Evolutionary conservation across 306 rosid species (phyloP), one percentile per base, ranked within the genome.

Genomic region (Sphenostylis stenocarpa): DNA sequence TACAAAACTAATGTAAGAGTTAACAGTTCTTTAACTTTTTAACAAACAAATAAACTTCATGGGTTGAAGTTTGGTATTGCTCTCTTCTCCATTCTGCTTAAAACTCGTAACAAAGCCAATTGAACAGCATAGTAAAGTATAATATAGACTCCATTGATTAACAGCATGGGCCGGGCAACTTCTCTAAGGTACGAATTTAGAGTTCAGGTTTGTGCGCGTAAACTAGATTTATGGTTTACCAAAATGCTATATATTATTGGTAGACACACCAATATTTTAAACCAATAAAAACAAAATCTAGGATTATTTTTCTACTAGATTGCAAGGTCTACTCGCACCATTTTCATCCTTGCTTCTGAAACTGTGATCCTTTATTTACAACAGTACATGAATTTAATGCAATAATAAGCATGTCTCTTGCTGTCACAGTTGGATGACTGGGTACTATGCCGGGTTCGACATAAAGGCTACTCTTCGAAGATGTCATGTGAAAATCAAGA

Each of bases 371-470:
- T 39, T 73, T 41, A 41, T 17, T 56, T 14, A 44, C 21, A n/a
- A 44, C 21, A n/a, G 41, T 62, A 17, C 21, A 61, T 36, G 45
- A 44, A 77, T 66, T 41, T 39, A 1, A 76, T 76, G 76, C 72
- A 70, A 28, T 48, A 61, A 60, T 49, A 51, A 57, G 26, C 29
- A 51, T 61, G 36, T 47, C 17, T 76, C 58, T 45, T 82, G 66
- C 26, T 80, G 56, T 70, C 36, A 48, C 90, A 87, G 97, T 73
- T 92, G 81, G 96, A 92, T 73, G 88, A 92, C 17, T 92, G 97
- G 97, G 93, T 92, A 41, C 80, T 90, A 5, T 92, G 97, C 4
- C 91, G 93, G 69, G 88, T 92, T 85, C 84, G 89, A 76, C 80
- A 79, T 21, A 88, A 80, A 73, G 93, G 90, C 44, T 68, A 57